Base-by-base conservation (phyloP, 192 early-diverging fungal genomes). In the Coemansia sp. region DNA sequence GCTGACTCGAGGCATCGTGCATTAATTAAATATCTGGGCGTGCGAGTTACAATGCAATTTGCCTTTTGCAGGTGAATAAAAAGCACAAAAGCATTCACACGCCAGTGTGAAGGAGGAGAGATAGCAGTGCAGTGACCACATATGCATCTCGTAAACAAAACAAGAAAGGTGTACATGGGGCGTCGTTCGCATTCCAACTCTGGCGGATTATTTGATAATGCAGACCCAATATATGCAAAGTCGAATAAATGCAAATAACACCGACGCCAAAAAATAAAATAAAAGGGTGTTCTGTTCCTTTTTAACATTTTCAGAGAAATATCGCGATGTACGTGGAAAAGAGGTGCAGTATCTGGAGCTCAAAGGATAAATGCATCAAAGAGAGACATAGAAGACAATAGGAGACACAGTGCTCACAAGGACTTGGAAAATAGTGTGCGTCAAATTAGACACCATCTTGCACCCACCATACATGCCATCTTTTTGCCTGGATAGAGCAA, bases 41-140 rank as follows among this genome's bases (percentile, higher is more conserved):
- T 60, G 57, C 57, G 33, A 60, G 57, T 60, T 60, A 60, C 57
- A 60, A 60, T 60, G 57, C 24, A 4, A 55, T 18, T 55, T 50
- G 44, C 0, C 50, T 24, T 53, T 47, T 47, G 44, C 44, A 38
- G 44, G 44, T 47, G 44, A n/a, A 16, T 47, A 47, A 16, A 47
- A 47, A 47, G 18, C 44, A n/a, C 44, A 47, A 11, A 27, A 11
- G 44, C 20, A 10, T 20, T 16, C 31, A 33, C 57, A 60, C 57
- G 6, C 57, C 29, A 33, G 57, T 60, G 31, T 36, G 57, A 60
- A 60, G 31, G 20, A 27, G 24, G 1, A 24, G 24, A 53, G 52
- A 27, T 24, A 53, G 57, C 18, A 36, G 57, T 50, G 49, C 49
- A 50, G 49, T 60, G 57, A 60, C 57, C 33, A 60, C 57, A 34